These are phyloP conservation scores for Cyathus pygmaeus DNA, from an alignment of 1,284 basidiomycete genomes.

Conservation along the genomic window DNA sequence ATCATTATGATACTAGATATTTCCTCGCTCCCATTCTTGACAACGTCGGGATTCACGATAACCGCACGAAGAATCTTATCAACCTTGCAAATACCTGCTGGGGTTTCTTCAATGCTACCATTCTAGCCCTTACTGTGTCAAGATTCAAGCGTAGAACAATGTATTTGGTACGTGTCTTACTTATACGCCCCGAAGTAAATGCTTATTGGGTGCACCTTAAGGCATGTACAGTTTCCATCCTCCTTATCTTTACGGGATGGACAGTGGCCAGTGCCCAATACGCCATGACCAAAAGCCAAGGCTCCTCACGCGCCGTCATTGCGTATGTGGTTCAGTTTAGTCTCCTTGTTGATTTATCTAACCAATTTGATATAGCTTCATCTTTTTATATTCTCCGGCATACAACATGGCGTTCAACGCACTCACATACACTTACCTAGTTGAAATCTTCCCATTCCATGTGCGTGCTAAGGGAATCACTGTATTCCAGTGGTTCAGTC, in stretches of 20 bases:
- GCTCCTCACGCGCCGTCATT: slow-evolving; percentile 60
- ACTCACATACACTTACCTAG: slow-evolving; percentile 58
- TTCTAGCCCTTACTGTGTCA: slow-evolving; percentile 58
- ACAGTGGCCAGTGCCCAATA: slow-evolving; percentile 63
- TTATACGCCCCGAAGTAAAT: not conserved
- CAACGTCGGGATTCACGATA: slow-evolving; percentile 56
- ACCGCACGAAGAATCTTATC: slow-evolving; percentile 61
- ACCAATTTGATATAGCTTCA: slow-evolving; percentile 49
- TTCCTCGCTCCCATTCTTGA: slow-evolving; percentile 58
- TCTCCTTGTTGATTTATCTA: slow-evolving; percentile 1
- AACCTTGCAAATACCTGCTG: slow-evolving; percentile 65
- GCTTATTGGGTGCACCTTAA: slow-evolving; percentile 22
- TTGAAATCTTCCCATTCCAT: slow-evolving; percentile 63
- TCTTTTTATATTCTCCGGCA: slow-evolving; percentile 62
- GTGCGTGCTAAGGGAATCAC: slow-evolving; percentile 61
- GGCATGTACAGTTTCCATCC: slow-evolving; percentile 58
- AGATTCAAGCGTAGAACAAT: slow-evolving; percentile 58
- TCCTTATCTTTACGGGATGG: slow-evolving; percentile 62
- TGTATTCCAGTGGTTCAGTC: slow-evolving; percentile 61
- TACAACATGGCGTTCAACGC: slow-evolving; percentile 62
- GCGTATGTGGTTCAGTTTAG: slow-evolving; percentile 42
- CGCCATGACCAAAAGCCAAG: slow-evolving; percentile 50
- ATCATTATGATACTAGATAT: slow-evolving; percentile 46
- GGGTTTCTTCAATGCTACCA: slow-evolving; percentile 63
- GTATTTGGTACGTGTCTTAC: slow-evolving; percentile 52